Evolutionary conservation across 2,329 filamentous ascomycete genomes (phyloP).

Genomic region (Fusarium nelsonii): DNA sequence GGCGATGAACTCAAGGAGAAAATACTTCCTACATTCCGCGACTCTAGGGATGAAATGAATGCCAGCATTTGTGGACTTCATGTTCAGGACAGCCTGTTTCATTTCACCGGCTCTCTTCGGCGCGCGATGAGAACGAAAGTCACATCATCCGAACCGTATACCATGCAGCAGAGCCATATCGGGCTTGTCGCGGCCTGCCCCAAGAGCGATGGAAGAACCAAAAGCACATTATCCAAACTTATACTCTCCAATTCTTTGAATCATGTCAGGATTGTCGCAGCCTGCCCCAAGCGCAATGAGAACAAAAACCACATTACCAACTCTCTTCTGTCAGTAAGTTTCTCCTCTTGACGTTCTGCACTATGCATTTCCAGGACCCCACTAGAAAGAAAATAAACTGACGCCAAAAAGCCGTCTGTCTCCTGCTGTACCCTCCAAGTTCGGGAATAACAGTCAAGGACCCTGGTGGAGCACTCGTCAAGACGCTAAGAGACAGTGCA

Average conservation of each 20-base stretch:
- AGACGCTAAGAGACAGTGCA: conserved; percentile 27
- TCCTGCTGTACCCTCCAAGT: not conserved
- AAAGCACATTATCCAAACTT: too few relatives aligned
- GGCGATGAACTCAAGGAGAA: not conserved
- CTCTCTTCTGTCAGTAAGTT: not conserved
- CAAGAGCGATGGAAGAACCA: too few relatives aligned
- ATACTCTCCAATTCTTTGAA: too few relatives aligned
- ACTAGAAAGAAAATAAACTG: not conserved
- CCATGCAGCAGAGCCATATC: too few relatives aligned
- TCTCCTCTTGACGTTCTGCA: not conserved
- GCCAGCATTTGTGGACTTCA: not conserved
- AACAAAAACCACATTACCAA: not conserved
- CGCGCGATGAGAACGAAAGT: too few relatives aligned
- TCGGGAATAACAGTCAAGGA: not conserved
- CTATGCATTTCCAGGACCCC: too few relatives aligned
- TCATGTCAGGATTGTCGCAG: not conserved
- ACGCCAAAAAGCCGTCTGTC: not conserved
- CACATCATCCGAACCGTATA: too few relatives aligned
- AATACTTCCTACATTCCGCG: not conserved
- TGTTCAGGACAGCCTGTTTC: not conserved
- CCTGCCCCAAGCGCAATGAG: not conserved
- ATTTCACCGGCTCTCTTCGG: not conserved
- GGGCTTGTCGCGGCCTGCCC: too few relatives aligned
- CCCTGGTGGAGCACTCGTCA: not conserved
- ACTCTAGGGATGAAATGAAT: not conserved